Conservation (phyloP, 495 filamentous ascomycete genomes). For the Terfezia boudieri region DNA sequence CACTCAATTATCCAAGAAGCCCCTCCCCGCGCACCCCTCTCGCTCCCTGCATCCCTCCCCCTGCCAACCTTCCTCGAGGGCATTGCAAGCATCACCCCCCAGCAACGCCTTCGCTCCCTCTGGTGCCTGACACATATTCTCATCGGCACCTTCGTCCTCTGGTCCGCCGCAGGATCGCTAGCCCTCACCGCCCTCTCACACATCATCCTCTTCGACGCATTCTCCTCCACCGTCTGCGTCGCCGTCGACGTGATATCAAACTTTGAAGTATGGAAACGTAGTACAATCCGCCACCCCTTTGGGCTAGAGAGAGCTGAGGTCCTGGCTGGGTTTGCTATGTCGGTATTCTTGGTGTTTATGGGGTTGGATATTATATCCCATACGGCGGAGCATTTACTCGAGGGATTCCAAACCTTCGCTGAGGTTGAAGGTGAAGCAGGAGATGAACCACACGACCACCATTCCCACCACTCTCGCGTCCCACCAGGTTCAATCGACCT, state of each 20-base stretch:
- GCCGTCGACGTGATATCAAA: constrained; percentile 79
- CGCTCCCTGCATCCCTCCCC: constrained; percentile 77
- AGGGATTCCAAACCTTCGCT: constrained; percentile 20
- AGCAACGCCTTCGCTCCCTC: constrained; percentile 57
- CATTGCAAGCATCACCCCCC: constrained; percentile 59
- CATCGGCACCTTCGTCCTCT: constrained; percentile 61
- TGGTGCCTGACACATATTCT: constrained; percentile 81
- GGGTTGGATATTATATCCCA: constrained; percentile 87
- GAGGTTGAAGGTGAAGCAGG: constrained; percentile 27
- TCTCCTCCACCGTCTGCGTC: constrained; percentile 82
- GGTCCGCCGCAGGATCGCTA: constrained; percentile 64
- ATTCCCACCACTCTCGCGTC: constrained; percentile 47
- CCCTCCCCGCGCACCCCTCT: constrained; percentile 64
- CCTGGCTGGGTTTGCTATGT: constrained; percentile 90
- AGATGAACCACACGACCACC: constrained; percentile 26
- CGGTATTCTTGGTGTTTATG: constrained; percentile 84
- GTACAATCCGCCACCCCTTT: constrained; percentile 81
- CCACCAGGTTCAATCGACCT: constrained; percentile 54
- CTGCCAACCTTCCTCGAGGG: constrained; percentile 80
- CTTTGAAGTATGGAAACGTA: constrained; percentile 93
- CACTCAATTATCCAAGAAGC: constrained; percentile 95
- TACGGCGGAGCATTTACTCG: constrained; percentile 68
- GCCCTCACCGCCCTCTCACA: constrained; percentile 85
- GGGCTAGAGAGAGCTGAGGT: constrained; percentile 74
- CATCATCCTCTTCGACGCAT: constrained; percentile 80